Conservation (phyloP, 179 eudicot genomes). For the Silene vulgaris region DNA sequence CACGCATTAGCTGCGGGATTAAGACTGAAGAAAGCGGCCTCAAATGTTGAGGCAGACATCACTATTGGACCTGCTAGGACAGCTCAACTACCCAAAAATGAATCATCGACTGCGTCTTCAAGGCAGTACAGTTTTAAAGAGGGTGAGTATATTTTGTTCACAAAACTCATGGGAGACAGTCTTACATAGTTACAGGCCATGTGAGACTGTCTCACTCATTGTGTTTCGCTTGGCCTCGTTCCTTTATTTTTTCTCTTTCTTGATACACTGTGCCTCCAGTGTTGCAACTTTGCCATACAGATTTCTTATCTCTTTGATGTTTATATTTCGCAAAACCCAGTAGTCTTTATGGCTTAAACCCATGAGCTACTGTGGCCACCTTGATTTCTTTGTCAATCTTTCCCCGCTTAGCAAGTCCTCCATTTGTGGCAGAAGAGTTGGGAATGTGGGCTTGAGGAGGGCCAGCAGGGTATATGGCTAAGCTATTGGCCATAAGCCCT, state of each 20-base stretch:
- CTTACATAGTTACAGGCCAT: too few relatives aligned
- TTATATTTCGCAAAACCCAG: neutral
- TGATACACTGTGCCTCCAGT: neutral
- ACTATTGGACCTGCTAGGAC: slow-evolving; percentile 57
- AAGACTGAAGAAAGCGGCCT: slow-evolving; percentile 64
- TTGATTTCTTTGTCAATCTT: neutral
- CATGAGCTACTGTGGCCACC: neutral
- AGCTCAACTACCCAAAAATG: slow-evolving; percentile 76
- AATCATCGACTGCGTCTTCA: slow-evolving; percentile 84
- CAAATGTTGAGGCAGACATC: slow-evolving; percentile 80
- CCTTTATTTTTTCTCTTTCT: too few relatives aligned
- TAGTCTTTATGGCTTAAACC: neutral
- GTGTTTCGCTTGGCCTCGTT: too few relatives aligned
- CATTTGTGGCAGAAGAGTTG: neutral
- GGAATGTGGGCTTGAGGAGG: neutral
- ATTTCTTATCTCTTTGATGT: neutral
- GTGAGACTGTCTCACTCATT: too few relatives aligned
- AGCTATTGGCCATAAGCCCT: neutral
- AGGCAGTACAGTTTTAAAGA: slow-evolving; percentile 63
- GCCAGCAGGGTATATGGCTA: neutral
- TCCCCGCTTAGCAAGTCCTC: neutral
- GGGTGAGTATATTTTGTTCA: slow-evolving; percentile 36
- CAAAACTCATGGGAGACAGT: too few relatives aligned
- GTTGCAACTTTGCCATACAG: too few relatives aligned
- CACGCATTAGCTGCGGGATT: slow-evolving; percentile 43